A percentile compares a stretch with the other conserved stretches of the same genome.
These are phyloP conservation scores for Lentinula sp. DNA, from an alignment of 768 basidiomycete species.

Conservation along the genomic window DNA sequence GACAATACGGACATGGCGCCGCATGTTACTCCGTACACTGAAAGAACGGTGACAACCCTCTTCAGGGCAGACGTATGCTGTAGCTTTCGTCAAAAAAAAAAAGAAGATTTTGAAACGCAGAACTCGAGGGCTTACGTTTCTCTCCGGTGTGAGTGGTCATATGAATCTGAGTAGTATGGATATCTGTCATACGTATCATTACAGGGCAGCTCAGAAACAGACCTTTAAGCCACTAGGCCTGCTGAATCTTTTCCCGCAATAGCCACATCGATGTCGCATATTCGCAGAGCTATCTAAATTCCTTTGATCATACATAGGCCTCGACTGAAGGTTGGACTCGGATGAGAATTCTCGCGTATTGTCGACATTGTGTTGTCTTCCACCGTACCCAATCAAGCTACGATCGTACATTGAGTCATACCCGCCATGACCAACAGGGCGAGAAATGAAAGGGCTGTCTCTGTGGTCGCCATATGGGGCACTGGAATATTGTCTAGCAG, in stretches of 20 bases:
- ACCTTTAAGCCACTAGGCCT: slow-evolving; percentile 57
- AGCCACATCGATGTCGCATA: slow-evolving; percentile 44
- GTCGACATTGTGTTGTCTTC: neutral
- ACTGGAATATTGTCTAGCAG: neutral
- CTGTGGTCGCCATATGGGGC: neutral
- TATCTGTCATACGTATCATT: neutral
- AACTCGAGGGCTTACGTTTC: slow-evolving; percentile 37
- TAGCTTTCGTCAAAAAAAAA: slow-evolving; percentile 11
- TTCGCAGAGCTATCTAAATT: slow-evolving; percentile 9
- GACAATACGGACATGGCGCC: slow-evolving; percentile 56
- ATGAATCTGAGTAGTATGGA: slow-evolving; percentile 36
- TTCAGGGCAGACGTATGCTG: slow-evolving; percentile 57
- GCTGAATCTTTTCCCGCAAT: slow-evolving; percentile 54
- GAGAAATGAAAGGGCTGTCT: neutral
- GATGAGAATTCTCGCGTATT: neutral
- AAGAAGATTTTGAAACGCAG: slow-evolving; percentile 5
- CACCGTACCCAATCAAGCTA: neutral
- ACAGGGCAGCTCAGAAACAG: neutral
- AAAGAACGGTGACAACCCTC: slow-evolving; percentile 62
- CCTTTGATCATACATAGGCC: neutral
- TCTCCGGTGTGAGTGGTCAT: slow-evolving; percentile 57
- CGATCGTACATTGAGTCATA: neutral
- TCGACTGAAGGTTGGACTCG: neutral
- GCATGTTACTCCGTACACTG: slow-evolving; percentile 67
- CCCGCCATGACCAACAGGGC: neutral